Base-by-base conservation (phyloP, 768 basidiomycete genomes). In the Panellus pusillus region DNA sequence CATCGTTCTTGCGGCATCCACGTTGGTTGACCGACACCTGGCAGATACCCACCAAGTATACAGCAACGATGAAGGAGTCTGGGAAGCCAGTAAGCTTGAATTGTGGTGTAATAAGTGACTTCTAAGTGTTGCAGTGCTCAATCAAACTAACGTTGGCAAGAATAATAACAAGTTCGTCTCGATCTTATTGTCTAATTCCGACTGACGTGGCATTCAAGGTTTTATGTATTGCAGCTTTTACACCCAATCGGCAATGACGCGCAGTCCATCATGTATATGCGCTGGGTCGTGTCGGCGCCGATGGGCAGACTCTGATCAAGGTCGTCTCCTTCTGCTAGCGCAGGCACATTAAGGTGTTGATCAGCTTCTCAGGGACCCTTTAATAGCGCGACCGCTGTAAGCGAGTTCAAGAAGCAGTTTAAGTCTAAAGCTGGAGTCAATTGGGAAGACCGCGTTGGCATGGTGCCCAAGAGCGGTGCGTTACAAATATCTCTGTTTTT, bases 271-370 rank as follows among this genome's bases (percentile, higher is more conserved):
- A 66, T 84, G 29, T 81, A 70, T 65, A 81, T 80, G 31, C 78
- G 80, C 32, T 84, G 81, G 81, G 81, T n/a, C 75, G 83, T 20
- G 82, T 84, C 15, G 83, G 83, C 20, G 82, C 83, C 61, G 71
- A 70, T 20, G 83, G 83, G 0, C 71, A 75, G 61, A 69, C 61
- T 4, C 78, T 81, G 65, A 59, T 50, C 38, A 84, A 82, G 72
- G 82, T 81, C 46, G 19, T 36, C 29, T 12, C 19, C 19, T 47
- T 28, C 9, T 24, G 3, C 6, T 24, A 24, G 24, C 24, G 24
- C 24, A 6, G 3, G 32, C n/a, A 13, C 12, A 6, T 6, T 12
- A 17, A 1, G 12, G 28, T 17, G 37, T 11, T 58, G 9, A 47
- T 31, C 38, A 40, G 17, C 13, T 32, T 32, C 44, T 3, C 47